phyloP scores from a whole-genome alignment of 805 yeast species.

The Teunomyces lycoperdinae region DNA sequence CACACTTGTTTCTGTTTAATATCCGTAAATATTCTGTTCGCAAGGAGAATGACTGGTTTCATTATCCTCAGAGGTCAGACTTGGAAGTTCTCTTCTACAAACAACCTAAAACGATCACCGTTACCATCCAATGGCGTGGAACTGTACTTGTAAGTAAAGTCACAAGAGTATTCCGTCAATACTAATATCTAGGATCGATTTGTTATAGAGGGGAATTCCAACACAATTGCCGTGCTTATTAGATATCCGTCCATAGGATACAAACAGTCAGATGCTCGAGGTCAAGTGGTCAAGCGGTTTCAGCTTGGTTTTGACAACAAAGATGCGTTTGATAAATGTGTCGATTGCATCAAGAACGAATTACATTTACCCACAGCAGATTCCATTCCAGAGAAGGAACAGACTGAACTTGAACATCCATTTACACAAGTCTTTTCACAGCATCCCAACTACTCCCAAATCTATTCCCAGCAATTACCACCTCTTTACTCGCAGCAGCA shows the following conservation, averaged over 20 bases:
- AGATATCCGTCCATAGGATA: constrained; percentile 28
- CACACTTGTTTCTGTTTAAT: constrained; percentile 4
- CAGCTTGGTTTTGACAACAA: constrained; percentile 23
- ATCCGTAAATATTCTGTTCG: constrained; percentile 7
- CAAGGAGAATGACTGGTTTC: constrained; percentile 21
- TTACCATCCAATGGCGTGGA: constrained; percentile 19
- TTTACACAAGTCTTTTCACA: not conserved
- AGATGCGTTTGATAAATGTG: constrained; percentile 12
- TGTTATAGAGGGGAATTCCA: constrained; percentile 3
- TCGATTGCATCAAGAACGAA: constrained; percentile 4
- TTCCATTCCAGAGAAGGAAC: not conserved
- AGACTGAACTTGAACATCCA: not conserved
- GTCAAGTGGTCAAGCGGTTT: constrained; percentile 22
- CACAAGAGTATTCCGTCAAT: not conserved
- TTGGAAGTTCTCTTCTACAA: constrained; percentile 16
- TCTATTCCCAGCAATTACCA: not conserved
- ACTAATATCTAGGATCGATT: constrained; percentile 15
- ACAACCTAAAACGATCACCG: constrained; percentile 1
- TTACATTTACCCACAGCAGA: constrained; percentile 5
- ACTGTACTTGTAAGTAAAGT: constrained; percentile 16
- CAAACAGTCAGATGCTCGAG: constrained; percentile 20
- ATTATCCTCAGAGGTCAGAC: constrained; percentile 29
- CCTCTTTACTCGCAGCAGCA: not conserved
- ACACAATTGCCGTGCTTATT: constrained; percentile 15
- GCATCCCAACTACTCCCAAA: not conserved